Conservation (phyloP, 495 filamentous ascomycete genomes). For the Hypoxylon intermedium region DNA sequence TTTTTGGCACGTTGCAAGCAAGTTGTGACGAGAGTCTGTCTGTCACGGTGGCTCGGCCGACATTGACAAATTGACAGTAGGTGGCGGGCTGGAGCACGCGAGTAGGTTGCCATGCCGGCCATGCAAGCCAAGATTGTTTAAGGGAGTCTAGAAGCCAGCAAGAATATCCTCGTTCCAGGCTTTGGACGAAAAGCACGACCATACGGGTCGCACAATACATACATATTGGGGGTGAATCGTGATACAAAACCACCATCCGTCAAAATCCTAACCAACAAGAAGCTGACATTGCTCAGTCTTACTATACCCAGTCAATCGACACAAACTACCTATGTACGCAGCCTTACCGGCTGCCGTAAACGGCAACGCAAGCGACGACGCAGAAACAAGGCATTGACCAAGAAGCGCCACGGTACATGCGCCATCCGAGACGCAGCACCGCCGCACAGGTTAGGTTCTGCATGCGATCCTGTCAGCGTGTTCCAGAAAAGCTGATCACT, state of each 20-base stretch:
- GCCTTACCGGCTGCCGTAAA: constrained; percentile 27
- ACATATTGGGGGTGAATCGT: not conserved
- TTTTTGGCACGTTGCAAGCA: constrained; percentile 7
- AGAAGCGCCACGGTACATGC: not conserved
- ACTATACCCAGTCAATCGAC: not conserved
- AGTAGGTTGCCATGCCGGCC: no score
- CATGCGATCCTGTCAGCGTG: constrained; percentile 13
- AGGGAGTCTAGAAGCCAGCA: no score
- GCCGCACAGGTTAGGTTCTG: constrained; percentile 3
- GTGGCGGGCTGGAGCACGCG: constrained; percentile 2
- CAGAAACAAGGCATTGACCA: not conserved
- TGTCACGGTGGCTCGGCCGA: constrained; percentile 10
- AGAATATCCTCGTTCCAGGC: not conserved
- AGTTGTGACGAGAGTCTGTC: constrained; percentile 11
- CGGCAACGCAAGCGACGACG: constrained; percentile 20
- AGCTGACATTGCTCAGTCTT: constrained; percentile 1
- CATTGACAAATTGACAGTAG: constrained; percentile 1
- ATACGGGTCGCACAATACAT: not conserved
- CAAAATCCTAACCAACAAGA: constrained; percentile 1
- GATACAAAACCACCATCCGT: not conserved
- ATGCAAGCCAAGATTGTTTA: no score
- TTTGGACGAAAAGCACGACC: not conserved
- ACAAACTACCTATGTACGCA: constrained; percentile 6
- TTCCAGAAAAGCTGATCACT: constrained; percentile 17
- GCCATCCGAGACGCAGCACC: constrained; percentile 12